Evolutionary conservation across 2,329 filamentous ascomycete species (phyloP).

Genomic region (Epicoccum nigrum): DNA sequence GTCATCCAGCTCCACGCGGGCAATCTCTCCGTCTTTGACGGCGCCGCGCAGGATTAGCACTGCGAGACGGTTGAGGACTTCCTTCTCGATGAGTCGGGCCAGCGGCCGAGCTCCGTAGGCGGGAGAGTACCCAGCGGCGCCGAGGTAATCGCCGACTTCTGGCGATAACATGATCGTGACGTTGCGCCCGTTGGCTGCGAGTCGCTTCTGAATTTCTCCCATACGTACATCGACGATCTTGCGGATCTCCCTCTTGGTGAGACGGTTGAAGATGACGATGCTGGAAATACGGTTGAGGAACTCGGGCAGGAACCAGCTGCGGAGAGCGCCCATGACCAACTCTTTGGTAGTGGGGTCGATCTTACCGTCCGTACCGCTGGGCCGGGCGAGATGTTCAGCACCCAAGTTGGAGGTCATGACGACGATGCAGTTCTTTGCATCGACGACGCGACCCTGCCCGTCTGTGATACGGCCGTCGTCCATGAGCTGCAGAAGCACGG

Average conservation of each 20-base stretch:
- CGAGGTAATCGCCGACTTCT: constrained; percentile 92
- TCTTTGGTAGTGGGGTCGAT: constrained; percentile 87
- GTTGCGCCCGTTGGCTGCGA: constrained; percentile 83
- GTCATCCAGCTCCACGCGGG: constrained; percentile 77
- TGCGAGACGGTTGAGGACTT: constrained; percentile 91
- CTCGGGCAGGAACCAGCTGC: constrained; percentile 96
- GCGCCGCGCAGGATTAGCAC: constrained; percentile 87
- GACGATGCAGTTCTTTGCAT: constrained; percentile 97
- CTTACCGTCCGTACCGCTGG: constrained; percentile 76
- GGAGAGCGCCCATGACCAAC: constrained; percentile 86
- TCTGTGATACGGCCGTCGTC: constrained; percentile 98
- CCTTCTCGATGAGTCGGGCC: constrained; percentile 90
- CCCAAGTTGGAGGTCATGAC: constrained; percentile 99
- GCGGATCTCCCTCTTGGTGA: constrained; percentile 87
- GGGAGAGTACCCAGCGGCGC: constrained; percentile 88
- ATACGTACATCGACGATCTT: constrained; percentile 94
- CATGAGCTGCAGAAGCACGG: constrained; percentile 98
- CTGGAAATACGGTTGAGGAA: constrained; percentile 98
- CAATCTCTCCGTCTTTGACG: constrained; percentile 83
- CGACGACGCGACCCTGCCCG: constrained; percentile 91
- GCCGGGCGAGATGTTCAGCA: constrained; percentile 87
- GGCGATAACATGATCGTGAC: constrained; percentile 81
- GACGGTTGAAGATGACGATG: constrained; percentile 97
- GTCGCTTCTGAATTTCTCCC: constrained; percentile 85
- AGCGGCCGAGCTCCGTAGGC: constrained; percentile 93